Evolutionary conservation across 352 stramenopile species (phyloP), one percentile per base, ranked within the genome.

Genomic region (Thalassiosira mediterranea): DNA sequence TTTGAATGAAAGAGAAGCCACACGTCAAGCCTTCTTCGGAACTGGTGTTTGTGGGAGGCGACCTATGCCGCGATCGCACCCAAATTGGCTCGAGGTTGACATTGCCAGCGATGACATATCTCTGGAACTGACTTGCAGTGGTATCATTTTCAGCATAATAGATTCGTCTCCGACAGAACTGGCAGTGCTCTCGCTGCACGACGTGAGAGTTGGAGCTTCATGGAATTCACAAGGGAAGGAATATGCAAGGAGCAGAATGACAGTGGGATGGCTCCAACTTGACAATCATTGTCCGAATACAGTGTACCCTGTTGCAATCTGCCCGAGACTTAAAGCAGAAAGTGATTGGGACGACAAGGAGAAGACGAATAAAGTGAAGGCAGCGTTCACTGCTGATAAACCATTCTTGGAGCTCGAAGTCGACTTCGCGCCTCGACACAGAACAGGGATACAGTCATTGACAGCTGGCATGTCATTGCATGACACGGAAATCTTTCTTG

Each of bases 251-350:
- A 48, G 79, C 38, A 72, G 76, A 28, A 15, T 90, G 3, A 74
- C 71, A 23, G 64, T 91, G 48, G 78, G 68, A 21, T 89, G 79
- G 79, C 42, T 91, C 29, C 88, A 93, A 63, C 28, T 93, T 11
- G 88, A 93, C 46, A 93, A 93, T 68, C 84, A 91, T 40, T 65
- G 85, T 26, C 83, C 88, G 2, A 88, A 76, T 68, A 63, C 84
- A 42, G 63, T 81, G 29, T 93, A 84, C 62, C 85, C 86, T 63
- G 85, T 93, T 8, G 88, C 88, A 21, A 28, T 93, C 7, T 51
- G 66, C 26, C 83, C 84, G 17, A 72, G 76, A 46, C 40, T 53
- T 4, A 52, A 65, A 26, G 44, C 17, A 48, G 42, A 72, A 10
- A 31, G 48, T 10, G 38, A 54, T 56, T 51, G 23, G 29, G 31